A percentile compares a stretch with the other conserved stretches of the same genome.
Conservation (phyloP, 768 basidiomycete species). For the Hypsizygus marmoreus region DNA sequence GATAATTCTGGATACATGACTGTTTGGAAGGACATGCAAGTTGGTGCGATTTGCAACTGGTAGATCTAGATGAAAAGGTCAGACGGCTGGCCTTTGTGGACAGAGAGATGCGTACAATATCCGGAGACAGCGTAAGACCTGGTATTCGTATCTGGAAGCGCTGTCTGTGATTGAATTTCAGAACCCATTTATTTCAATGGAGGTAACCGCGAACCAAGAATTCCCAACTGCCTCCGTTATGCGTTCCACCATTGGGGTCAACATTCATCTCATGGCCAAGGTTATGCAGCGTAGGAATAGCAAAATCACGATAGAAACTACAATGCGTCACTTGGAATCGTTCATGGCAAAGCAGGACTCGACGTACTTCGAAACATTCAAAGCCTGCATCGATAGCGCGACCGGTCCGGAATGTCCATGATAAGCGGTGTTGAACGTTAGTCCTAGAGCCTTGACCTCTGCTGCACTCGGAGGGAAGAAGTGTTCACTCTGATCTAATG, state of each 20-base stretch:
- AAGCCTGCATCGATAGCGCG: conserved; percentile 12
- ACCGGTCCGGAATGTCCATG: conserved; percentile 14
- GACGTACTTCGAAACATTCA: conserved; percentile 13
- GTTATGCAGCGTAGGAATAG: conserved; percentile 12
- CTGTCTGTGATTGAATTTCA: conserved; percentile 3
- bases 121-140: conserved; percentile 17
- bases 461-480: conserved; percentile 11
- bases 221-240: conserved; percentile 16
- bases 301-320: conserved; percentile 10
- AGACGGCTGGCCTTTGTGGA: too few species aligned
- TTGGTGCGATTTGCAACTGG: conserved; percentile 15
- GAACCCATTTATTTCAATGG: too few species aligned
- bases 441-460: conserved; percentile 2
- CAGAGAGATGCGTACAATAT: conserved; percentile 7
- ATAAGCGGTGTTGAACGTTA: conserved; percentile 10
- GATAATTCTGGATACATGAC: conserved; percentile 13
- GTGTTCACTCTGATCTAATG: conserved; percentile 17
- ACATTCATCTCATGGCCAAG: conserved; percentile 12
- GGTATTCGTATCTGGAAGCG: conserved; percentile 10
- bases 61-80: conserved; percentile 4
- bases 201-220: conserved; percentile 1
- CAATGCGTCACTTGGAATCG: neutral
- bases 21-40: conserved; percentile 3
- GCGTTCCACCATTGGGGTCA: conserved; percentile 15
- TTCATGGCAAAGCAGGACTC: neutral